Conservation (phyloP, 2,329 filamentous ascomycete genomes). For the Daldinia eschscholtzii region DNA sequence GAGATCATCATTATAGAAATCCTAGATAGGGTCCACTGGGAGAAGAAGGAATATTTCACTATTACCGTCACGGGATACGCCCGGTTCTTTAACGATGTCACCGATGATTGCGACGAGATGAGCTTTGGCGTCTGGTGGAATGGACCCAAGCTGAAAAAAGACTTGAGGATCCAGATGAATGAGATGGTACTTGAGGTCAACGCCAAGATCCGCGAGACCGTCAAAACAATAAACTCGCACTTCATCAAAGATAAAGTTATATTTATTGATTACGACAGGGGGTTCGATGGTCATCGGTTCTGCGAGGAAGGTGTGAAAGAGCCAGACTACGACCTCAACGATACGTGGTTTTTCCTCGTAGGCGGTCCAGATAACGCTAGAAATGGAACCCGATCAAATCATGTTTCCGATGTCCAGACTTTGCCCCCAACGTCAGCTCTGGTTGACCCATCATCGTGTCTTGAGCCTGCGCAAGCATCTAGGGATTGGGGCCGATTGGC, state of each 20-base stretch:
- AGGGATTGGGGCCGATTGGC: constrained; percentile 60
- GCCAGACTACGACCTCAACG: constrained; percentile 58
- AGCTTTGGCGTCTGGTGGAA: constrained; percentile 62
- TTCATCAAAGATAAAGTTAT: constrained; percentile 56
- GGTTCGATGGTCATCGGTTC: constrained; percentile 62
- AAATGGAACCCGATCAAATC: constrained; percentile 42
- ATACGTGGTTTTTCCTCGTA: constrained; percentile 64
- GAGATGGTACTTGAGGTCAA: constrained; percentile 60
- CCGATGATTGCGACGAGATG: constrained; percentile 58
- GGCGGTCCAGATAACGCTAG: constrained; percentile 58
- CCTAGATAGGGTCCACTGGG: constrained; percentile 59
- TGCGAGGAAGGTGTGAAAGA: constrained; percentile 57
- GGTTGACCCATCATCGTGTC: constrained; percentile 55
- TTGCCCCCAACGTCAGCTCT: constrained; percentile 53
- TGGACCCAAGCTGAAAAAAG: constrained; percentile 57
- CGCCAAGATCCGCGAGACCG: constrained; percentile 54
- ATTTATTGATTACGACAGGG: constrained; percentile 61
- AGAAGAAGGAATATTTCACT: constrained; percentile 58
- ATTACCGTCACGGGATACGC: constrained; percentile 63
- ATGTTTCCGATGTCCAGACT: constrained; percentile 24
- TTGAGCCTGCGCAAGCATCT: constrained; percentile 52
- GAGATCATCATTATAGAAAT: constrained; percentile 58
- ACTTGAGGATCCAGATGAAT: constrained; percentile 59
- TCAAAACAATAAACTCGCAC: constrained; percentile 55
- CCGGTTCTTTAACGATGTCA: constrained; percentile 62